Evolutionary conservation across 768 basidiomycete species (phyloP), one percentile per base, ranked within the genome.

Genomic region (Kwoniella newhampshirensis): DNA sequence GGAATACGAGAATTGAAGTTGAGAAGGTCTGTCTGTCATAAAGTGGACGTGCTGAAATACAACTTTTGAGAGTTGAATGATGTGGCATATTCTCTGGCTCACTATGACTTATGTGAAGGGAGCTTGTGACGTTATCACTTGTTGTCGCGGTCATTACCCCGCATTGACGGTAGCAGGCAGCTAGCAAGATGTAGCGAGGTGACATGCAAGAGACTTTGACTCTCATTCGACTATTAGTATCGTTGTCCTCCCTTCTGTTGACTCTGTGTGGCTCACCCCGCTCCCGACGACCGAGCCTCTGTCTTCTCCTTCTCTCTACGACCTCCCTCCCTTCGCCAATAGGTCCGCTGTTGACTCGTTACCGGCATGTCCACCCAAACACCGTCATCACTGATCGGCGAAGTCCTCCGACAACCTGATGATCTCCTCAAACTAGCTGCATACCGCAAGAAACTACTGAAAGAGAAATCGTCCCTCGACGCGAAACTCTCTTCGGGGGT

Each of bases 401-500:
- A 94, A 78, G 87, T 91, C 70, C 82, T 96, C 8, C 91, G 93
- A 67, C 88, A 89, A 20, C 92, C 92, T 1, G 91, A 94, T 68
- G 93, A 96, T 78, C 87, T 98, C 53, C 79, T 85, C 63, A 96
- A 96, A 77, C 84, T 97, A 30, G 82, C 84, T 1, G 84, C 90
- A 0, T 91, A 90, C 71, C 84, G 91, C 61, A 94, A 93, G 80
- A 93, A 93, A 70, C 82, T 97, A 41, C 87, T 92, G 77, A 97
- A 97, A 77, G 94, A 98, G 77, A 94, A 96, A 77, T 86, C 91
- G 0, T 89, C 91, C 8, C 88, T 98, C 59, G 90, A 96, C 70
- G 86, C 87, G 3, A 83, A 91, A 68, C 84, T 98, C 44, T 88
- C 91, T 71, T 87, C 83, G 54, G 90, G 91, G 9, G 91, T 94